Evolutionary conservation across 176 grass and related monocot species (phyloP).

Genomic region (Juncus effusus): DNA sequence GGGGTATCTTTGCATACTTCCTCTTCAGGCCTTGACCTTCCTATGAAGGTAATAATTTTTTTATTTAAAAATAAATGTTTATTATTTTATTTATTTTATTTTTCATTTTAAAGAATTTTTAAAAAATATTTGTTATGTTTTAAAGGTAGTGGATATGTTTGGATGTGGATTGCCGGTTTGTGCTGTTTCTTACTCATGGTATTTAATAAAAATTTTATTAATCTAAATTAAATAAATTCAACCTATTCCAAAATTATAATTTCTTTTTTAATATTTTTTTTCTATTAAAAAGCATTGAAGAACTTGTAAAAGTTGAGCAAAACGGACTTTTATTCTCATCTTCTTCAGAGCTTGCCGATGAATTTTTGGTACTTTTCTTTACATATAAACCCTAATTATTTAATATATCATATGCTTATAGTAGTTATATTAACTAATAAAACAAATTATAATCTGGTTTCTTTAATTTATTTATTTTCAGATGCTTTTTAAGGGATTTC

Average conservation of each 20-base stretch:
- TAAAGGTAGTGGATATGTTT: conserved; percentile 99
- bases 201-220: conserved; percentile 21
- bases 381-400: background rate
- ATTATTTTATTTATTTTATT: no score
- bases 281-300: conserved; percentile 60
- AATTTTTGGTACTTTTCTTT: conserved; percentile 56
- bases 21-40: conserved; percentile 85
- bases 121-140: background rate
- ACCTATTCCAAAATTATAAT: background rate
- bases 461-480: conserved; percentile 12
- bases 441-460: background rate
- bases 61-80: background rate
- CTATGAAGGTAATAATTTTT: conserved; percentile 71
- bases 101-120: no score
- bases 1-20: conserved; percentile 92
- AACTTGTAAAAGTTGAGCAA: conserved; percentile 78
- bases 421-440: no score
- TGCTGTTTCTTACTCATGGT: conserved; percentile 97
- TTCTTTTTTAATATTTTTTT: conserved; percentile 30
- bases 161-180: conserved; percentile 98
- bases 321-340: conserved; percentile 94
- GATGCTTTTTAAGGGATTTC: conserved; percentile 94
- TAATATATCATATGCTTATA: background rate
- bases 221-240: background rate
- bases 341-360: conserved; percentile 89